Percentiles rank a stretch among this genome's conserved stretches.
Conservation (phyloP, 495 filamentous ascomycete species). For the Neurospora sp. region DNA sequence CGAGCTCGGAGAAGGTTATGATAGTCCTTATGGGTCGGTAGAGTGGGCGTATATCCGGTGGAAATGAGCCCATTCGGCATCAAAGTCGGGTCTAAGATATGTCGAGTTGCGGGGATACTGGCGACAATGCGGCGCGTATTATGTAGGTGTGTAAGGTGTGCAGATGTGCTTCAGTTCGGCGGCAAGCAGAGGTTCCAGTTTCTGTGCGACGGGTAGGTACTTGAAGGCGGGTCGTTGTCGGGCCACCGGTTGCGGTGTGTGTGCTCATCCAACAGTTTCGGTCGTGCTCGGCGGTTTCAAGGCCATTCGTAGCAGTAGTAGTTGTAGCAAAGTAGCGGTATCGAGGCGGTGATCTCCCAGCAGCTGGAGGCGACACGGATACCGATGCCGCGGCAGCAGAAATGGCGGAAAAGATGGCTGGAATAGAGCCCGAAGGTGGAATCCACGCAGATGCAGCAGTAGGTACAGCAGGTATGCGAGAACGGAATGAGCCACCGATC, state of each 20-base stretch:
- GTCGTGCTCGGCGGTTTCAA: constrained; percentile 11
- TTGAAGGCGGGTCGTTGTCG: not conserved
- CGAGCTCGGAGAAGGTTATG: not conserved
- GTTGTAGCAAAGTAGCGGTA: constrained; percentile 10
- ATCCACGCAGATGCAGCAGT: constrained; percentile 1
- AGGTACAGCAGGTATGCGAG: constrained; percentile 1
- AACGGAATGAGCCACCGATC: constrained; percentile 5
- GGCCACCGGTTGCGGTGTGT: not conserved
- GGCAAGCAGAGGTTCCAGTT: not conserved
- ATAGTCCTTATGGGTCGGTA: not conserved
- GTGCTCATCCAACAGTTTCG: constrained; percentile 5
- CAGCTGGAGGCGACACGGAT: not conserved
- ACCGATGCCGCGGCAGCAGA: constrained; percentile 11
- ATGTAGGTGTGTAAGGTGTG: constrained; percentile 9
- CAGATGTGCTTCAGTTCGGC: constrained; percentile 1
- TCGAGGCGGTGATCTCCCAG: constrained; percentile 3
- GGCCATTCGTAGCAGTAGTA: constrained; percentile 10
- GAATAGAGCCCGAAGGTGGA: not conserved
- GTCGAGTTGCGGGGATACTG: constrained; percentile 6
- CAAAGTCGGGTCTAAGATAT: constrained; percentile 1
- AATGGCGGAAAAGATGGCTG: not conserved
- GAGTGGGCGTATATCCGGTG: not conserved
- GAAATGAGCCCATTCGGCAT: constrained; percentile 4
- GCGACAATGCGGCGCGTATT: constrained; percentile 16
- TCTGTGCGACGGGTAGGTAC: not conserved